Base-by-base conservation (phyloP, 345 rosid genomes). In the Conringia planisiliqua region DNA sequence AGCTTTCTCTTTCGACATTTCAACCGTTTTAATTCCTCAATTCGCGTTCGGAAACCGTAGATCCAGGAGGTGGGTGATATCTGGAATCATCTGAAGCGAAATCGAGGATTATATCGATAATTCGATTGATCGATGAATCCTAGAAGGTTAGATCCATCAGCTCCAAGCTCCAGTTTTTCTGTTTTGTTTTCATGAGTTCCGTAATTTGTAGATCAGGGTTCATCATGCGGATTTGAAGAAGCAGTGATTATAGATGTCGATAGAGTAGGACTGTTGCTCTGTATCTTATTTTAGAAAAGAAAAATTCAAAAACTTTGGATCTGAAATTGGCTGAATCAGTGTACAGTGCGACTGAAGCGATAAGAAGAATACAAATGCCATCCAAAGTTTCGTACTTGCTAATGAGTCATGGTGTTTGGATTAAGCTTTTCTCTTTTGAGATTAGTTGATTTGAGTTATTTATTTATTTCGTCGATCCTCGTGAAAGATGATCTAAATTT, bases 81-180 rank as follows among this genome's bases (percentile, higher is more conserved):
- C 55, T 38, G 68, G 54, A 38, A 73, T 18, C 35, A 50, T 72
- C 70, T 51, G 69, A 35, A 6, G 68, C 70, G 13, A 51, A 54
- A n/a, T 43, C 29, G 29, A 32, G 22, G 62, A 32, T 18, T 6
- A 4, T 11, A 29, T 71, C 58, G 58, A 20, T 16, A 20, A 24
- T 54, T 44, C 4, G 72, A 26, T 55, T 70, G 62, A 73, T 78
- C 79, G 72, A 86, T 88, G 90, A 88, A 85, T 83, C 64, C 88
- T 48, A 83, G 88, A 80, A 83, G 88, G 93, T 88, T 22, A 71
- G 86, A 66, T 74, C 67, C 10, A 44, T 74, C 4, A 7, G 30
- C 60, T 52, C 40, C 5, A 39, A 40, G 9, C 35, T 9, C 43
- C 12, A 22, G 35, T 10, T 74, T 30, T 32, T 7, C 20, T 4